Evolutionary conservation across 345 rosid species (phyloP).

Genomic region (Melaleuca alternifolia): DNA sequence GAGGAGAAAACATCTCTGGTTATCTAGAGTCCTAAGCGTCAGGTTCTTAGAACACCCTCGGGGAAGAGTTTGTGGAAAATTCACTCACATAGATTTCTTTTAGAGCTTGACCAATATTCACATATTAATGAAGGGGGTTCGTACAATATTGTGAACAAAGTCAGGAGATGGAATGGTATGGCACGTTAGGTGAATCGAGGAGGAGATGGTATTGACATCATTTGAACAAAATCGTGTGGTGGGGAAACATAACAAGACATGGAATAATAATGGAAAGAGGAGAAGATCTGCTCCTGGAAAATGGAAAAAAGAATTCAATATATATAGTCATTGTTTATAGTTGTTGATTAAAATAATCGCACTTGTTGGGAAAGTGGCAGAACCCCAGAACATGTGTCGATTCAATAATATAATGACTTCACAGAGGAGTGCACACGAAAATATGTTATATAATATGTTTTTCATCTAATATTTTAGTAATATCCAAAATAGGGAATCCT

Average conservation of each 20-base stretch:
- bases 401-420: background rate
- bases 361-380: background rate
- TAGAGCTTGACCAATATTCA: background rate
- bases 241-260: background rate
- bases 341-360: background rate
- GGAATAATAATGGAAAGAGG: background rate
- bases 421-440: background rate
- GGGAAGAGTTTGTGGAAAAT: background rate
- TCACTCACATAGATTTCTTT: background rate
- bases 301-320: background rate
- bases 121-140: background rate
- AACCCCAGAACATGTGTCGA: background rate
- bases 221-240: background rate
- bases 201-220: background rate
- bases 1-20: background rate
- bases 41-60: background rate
- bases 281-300: background rate
- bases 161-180: background rate
- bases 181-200: background rate
- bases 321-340: background rate
- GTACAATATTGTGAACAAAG: background rate
- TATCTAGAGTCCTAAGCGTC: background rate
- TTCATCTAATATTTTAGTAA: background rate
- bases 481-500: background rate
- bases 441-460: background rate